Conservation (phyloP, 306 rosid genomes). For the Canavalia ensiformis region DNA sequence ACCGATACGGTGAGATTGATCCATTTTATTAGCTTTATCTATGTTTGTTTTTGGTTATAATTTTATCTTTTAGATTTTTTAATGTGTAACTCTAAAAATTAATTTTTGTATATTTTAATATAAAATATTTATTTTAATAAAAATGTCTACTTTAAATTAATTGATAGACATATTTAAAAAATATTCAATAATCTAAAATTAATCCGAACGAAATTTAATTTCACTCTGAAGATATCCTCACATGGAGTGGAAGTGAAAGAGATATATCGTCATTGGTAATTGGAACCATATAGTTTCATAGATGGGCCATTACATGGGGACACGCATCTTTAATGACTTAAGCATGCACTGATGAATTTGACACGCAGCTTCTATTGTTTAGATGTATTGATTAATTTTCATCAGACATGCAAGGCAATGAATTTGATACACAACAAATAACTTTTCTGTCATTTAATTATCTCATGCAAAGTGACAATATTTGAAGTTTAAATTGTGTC, state of each 20-base stretch:
- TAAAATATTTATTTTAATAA: no score
- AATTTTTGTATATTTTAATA: no score
- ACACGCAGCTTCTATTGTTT: background rate
- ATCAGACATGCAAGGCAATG: constrained; percentile 42
- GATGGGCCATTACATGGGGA: constrained; percentile 17
- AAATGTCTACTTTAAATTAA: no score
- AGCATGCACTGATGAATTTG: constrained; percentile 41
- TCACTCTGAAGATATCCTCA: background rate
- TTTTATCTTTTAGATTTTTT: no score
- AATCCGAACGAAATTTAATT: no score
- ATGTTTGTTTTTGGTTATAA: no score
- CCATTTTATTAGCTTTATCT: no score
- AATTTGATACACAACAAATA: constrained; percentile 19
- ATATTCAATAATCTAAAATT: no score
- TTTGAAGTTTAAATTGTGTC: constrained; percentile 42
- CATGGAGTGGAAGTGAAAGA: constrained; percentile 45
- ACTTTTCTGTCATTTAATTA: constrained; percentile 14
- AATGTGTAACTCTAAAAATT: no score
- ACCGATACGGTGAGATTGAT: no score
- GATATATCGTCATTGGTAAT: constrained; percentile 45
- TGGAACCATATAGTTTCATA: constrained; percentile 40
- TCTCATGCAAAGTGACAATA: constrained; percentile 41
- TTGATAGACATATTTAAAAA: no score
- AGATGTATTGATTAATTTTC: constrained; percentile 37
- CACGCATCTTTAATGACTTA: constrained; percentile 42